Percentiles rank a stretch among this genome's conserved stretches.
phyloP scores from a whole-genome alignment of 495 filamentous ascomycete genomes.

The Hypoxylon subgilvum region DNA sequence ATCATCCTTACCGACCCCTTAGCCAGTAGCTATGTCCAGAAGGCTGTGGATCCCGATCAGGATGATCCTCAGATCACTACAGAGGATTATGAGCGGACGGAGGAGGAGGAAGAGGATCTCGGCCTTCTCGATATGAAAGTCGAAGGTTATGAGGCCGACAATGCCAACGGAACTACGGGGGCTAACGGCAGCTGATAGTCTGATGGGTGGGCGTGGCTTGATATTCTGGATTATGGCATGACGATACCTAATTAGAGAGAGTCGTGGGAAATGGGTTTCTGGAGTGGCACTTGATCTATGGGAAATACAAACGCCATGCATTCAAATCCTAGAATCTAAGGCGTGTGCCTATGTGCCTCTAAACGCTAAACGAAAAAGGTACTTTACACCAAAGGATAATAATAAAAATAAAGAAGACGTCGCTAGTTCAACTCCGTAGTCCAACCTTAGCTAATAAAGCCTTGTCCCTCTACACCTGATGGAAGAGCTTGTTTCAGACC shows the following conservation, averaged over 20 bases:
- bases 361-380: slow-evolving; percentile 5
- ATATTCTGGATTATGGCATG: slow-evolving; percentile 13
- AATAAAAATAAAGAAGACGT: no score
- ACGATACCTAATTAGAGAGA: slow-evolving; percentile 31
- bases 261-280: not conserved
- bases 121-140: slow-evolving; percentile 91
- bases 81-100: slow-evolving; percentile 86
- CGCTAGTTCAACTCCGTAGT: slow-evolving; percentile 6
- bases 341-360: not conserved
- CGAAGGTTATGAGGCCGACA: slow-evolving; percentile 76
- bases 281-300: not conserved
- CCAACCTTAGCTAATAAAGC: not conserved
- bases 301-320: slow-evolving; percentile 21
- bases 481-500: not conserved
- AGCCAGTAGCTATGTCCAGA: slow-evolving; percentile 92
- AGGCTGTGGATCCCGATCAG: slow-evolving; percentile 69
- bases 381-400: not conserved
- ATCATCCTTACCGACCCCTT: slow-evolving; percentile 86
- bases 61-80: slow-evolving; percentile 79
- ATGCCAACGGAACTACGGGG: slow-evolving; percentile 17
- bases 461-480: no score
- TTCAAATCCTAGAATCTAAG: no score
- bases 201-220: not conserved
- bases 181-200: slow-evolving; percentile 4
- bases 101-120: slow-evolving; percentile 89